Conservation (phyloP, 768 basidiomycete species). For the Mrakia blollopis region DNA sequence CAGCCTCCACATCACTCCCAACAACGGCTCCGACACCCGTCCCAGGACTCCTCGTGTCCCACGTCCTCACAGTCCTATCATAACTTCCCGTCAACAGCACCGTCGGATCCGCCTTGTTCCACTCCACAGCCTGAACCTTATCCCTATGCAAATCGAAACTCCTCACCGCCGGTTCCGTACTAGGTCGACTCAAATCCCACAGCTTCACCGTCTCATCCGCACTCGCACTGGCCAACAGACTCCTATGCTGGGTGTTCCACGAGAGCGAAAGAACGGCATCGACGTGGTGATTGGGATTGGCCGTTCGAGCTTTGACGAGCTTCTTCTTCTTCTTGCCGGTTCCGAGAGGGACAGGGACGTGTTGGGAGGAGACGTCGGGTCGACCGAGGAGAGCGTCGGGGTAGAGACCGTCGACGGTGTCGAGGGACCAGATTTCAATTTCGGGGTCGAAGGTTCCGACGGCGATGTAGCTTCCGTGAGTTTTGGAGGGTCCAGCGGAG, state of each 20-base stretch:
- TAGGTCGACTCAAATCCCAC: slow-evolving; percentile 80
- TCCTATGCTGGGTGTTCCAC: slow-evolving; percentile 87
- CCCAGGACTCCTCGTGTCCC: slow-evolving; percentile 80
- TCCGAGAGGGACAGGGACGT: slow-evolving; percentile 58
- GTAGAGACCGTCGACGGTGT: slow-evolving; percentile 88
- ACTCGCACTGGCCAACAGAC: slow-evolving; percentile 82
- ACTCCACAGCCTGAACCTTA: slow-evolving; percentile 93
- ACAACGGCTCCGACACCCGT: slow-evolving; percentile 77
- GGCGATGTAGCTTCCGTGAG: slow-evolving; percentile 82
- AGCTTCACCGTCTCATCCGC: slow-evolving; percentile 95
- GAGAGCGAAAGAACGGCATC: slow-evolving; percentile 88
- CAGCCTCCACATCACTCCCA: slow-evolving; percentile 86
- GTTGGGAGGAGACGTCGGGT: slow-evolving; percentile 73
- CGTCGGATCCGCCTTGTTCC: slow-evolving; percentile 83
- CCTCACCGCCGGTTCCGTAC: slow-evolving; percentile 63
- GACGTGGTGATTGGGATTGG: slow-evolving; percentile 70
- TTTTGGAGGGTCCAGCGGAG: slow-evolving; percentile 39
- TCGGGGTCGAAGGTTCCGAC: slow-evolving; percentile 96
- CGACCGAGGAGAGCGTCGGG: slow-evolving; percentile 87
- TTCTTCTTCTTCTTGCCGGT: slow-evolving; percentile 51
- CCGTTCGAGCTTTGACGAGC: slow-evolving; percentile 45
- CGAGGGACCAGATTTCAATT: slow-evolving; percentile 97
- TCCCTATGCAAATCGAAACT: slow-evolving; percentile 83
- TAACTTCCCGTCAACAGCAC: slow-evolving; percentile 90
- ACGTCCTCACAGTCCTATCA: slow-evolving; percentile 89